phyloP scores from a whole-genome alignment of 2,329 filamentous ascomycete species.

The Cryphonectria japonica region DNA sequence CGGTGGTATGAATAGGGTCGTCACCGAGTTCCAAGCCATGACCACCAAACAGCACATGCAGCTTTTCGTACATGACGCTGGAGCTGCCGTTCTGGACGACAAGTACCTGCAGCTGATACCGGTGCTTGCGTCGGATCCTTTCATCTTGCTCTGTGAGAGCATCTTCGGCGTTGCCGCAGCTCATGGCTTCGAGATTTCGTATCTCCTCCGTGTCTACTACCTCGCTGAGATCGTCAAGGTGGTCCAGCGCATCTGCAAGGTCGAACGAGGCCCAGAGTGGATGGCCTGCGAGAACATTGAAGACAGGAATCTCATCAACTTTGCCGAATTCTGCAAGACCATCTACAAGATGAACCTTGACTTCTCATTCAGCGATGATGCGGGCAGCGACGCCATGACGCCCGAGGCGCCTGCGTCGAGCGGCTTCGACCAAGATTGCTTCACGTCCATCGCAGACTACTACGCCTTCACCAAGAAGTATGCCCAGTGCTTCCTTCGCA shows the following conservation, averaged over 20 bases:
- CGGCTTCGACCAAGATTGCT: conserved; percentile 59
- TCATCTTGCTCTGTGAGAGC: conserved; percentile 80
- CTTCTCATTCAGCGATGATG: conserved; percentile 37
- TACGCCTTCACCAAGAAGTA: conserved; percentile 75
- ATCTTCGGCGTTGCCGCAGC: conserved; percentile 71
- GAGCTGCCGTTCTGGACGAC: neutral
- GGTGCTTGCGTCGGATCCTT: conserved; percentile 71
- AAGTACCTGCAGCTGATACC: conserved; percentile 42
- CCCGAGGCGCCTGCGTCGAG: conserved; percentile 41
- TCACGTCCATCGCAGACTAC: conserved; percentile 58
- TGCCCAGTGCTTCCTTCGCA: conserved; percentile 86
- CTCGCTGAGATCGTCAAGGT: conserved; percentile 89
- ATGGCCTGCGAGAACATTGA: conserved; percentile 24
- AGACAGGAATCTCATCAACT: conserved; percentile 55
- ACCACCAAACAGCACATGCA: conserved; percentile 75
- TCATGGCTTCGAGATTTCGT: conserved; percentile 73
- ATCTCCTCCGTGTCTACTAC: conserved; percentile 85
- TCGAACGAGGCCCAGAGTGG: conserved; percentile 52
- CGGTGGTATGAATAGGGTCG: conserved; percentile 62
- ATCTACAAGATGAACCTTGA: conserved; percentile 52
- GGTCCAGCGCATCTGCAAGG: conserved; percentile 61
- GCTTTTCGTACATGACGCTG: conserved; percentile 62
- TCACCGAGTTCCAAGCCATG: conserved; percentile 68
- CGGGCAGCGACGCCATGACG: conserved; percentile 18
- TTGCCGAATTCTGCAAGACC: conserved; percentile 58